Conservation (phyloP, 2,329 filamentous ascomycete genomes). For the Lasiodiplodia citricola region DNA sequence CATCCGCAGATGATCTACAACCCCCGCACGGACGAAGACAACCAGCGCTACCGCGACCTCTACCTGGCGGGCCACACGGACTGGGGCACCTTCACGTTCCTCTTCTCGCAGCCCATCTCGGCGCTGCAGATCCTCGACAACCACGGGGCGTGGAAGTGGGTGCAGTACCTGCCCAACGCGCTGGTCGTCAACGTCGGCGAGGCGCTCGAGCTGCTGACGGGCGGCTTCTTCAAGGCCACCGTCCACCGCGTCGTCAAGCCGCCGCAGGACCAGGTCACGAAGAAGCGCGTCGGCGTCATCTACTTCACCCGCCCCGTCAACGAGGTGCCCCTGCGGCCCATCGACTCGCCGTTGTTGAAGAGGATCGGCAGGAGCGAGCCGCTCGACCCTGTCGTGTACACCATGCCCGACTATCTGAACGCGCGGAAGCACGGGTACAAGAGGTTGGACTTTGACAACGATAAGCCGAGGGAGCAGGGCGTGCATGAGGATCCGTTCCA, state of each 20-base stretch:
- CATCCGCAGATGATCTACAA: background rate
- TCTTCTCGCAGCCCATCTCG: slow-evolving; percentile 36
- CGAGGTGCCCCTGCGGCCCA: background rate
- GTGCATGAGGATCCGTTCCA: slow-evolving; percentile 13
- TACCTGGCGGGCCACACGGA: slow-evolving; percentile 41
- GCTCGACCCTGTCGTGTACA: background rate
- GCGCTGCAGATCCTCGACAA: slow-evolving; percentile 36
- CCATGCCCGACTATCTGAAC: background rate
- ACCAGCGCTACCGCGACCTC: slow-evolving; percentile 31
- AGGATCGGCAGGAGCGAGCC: background rate
- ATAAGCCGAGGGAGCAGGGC: slow-evolving; percentile 9
- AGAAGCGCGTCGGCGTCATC: slow-evolving; percentile 39
- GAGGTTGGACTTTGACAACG: slow-evolving; percentile 8
- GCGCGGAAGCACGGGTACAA: slow-evolving; percentile 12
- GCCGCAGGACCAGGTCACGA: slow-evolving; percentile 45
- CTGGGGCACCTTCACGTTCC: slow-evolving; percentile 35
- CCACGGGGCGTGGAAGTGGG: slow-evolving; percentile 35
- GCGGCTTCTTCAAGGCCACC: slow-evolving; percentile 55
- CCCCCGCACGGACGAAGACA: slow-evolving; percentile 3
- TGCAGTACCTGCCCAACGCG: slow-evolving; percentile 35
- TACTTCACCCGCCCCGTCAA: slow-evolving; percentile 36
- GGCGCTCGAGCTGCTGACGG: slow-evolving; percentile 50
- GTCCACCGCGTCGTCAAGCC: slow-evolving; percentile 52
- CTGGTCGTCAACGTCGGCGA: slow-evolving; percentile 38
- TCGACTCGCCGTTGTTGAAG: background rate